Percentiles rank a stretch among this genome's conserved stretches.
These are phyloP conservation scores for Chytriomyces confervae DNA, from an alignment of 192 early-diverging fungal species.

Conservation along the genomic window DNA sequence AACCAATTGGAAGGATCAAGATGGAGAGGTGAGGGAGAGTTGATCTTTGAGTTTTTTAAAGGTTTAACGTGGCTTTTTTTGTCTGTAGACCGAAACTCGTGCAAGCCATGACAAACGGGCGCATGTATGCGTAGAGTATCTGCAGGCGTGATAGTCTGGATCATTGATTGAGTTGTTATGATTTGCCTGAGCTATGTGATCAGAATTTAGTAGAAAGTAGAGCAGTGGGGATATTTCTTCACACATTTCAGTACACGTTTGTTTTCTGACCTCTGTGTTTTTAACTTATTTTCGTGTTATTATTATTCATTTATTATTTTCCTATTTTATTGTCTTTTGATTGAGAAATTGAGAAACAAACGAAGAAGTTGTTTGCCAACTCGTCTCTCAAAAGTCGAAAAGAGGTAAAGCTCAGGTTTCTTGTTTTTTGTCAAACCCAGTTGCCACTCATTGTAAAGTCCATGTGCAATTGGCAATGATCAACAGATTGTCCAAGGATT, in stretches of 20 bases:
- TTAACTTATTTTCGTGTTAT: constrained; percentile 12
- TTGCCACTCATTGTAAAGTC: too few relatives aligned
- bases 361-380: neutral
- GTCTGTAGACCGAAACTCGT: constrained; percentile 27
- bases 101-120: constrained; percentile 5
- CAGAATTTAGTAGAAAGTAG: neutral
- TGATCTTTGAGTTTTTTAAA: neutral
- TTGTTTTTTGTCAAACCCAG: too few relatives aligned
- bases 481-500: too few relatives aligned
- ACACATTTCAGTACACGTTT: too few relatives aligned
- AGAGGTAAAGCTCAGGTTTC: too few relatives aligned
- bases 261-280: neutral
- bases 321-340: neutral
- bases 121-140: constrained; percentile 23
- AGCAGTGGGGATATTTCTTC: too few relatives aligned
- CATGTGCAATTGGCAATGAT: too few relatives aligned
- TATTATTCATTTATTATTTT: neutral
- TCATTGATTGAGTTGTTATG: neutral
- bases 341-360: neutral
- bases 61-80: neutral
- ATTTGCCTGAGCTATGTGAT: neutral
- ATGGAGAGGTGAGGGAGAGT: constrained; percentile 24
- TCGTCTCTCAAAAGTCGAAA: neutral
- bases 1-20: constrained; percentile 33
- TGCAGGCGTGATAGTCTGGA: neutral